phyloP scores from a whole-genome alignment of 1,139 yeast species.

The Trichomonascaceae sp. region DNA sequence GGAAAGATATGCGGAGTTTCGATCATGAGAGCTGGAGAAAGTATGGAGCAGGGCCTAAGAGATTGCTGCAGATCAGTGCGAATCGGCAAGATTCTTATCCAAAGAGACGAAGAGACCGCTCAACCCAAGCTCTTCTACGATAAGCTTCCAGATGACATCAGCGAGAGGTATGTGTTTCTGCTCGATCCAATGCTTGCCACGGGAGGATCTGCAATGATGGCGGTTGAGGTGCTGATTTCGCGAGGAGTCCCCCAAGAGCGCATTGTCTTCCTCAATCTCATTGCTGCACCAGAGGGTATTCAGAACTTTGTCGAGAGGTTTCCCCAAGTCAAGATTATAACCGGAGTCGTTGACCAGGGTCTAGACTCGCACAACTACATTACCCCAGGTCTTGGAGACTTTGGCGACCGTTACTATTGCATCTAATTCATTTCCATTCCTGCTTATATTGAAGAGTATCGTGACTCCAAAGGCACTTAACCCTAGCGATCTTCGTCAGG shows the following conservation, averaged over 20 bases:
- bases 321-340: conserved; percentile 77
- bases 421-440: conserved; percentile 38
- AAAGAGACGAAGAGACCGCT: conserved; percentile 91
- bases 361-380: conserved; percentile 76
- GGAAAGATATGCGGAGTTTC: conserved; percentile 97
- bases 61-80: conserved; percentile 94
- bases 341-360: conserved; percentile 84
- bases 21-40: conserved; percentile 94
- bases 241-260: conserved; percentile 83
- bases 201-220: conserved; percentile 97
- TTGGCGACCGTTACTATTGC: conserved; percentile 95
- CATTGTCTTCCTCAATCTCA: conserved; percentile 75
- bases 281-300: conserved; percentile 93
- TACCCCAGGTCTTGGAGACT: conserved; percentile 93
- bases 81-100: conserved; percentile 90
- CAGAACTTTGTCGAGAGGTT: conserved; percentile 59
- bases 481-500: too few species aligned
- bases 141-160: conserved; percentile 83
- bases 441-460: neutral
- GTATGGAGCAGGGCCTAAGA: conserved; percentile 95
- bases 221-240: conserved; percentile 74
- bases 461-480: too few species aligned
- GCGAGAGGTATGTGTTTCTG: conserved; percentile 75
- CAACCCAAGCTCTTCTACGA: conserved; percentile 53
- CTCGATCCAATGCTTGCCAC: conserved; percentile 97